Evolutionary conservation across 305 asterid genomes (phyloP).

Genomic region (Fraxinus platypoda): DNA sequence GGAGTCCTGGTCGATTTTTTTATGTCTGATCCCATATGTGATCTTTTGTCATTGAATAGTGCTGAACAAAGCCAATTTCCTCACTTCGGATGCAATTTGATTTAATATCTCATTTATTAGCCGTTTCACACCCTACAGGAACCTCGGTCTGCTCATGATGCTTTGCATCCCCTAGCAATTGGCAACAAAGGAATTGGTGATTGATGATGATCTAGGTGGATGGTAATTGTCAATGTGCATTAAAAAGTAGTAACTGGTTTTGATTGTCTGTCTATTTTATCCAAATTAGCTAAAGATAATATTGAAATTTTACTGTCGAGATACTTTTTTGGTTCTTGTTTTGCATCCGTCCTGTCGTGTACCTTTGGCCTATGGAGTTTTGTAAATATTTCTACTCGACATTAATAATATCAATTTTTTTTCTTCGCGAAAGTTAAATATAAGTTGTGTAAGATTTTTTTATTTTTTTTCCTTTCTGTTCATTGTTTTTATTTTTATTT

Average conservation of each 20-base stretch:
- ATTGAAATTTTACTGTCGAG: background rate
- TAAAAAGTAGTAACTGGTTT: slow-evolving; percentile 29
- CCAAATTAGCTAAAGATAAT: background rate
- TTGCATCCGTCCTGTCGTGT: background rate
- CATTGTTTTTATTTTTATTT: background rate
- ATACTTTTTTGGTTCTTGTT: background rate
- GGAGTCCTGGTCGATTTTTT: background rate
- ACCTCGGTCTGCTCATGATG: slow-evolving; percentile 55
- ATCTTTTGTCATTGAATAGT: background rate
- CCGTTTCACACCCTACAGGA: slow-evolving; percentile 44
- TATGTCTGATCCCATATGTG: background rate
- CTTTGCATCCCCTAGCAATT: slow-evolving; percentile 39
- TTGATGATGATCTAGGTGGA: slow-evolving; percentile 43
- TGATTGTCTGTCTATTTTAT: background rate
- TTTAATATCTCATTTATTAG: background rate
- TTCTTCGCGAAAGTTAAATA: background rate
- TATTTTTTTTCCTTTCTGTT: no score
- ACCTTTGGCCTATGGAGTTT: background rate
- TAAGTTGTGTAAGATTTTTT: no score
- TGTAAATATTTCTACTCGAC: background rate
- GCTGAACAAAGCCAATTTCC: background rate
- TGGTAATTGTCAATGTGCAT: slow-evolving; percentile 32
- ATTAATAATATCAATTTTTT: background rate
- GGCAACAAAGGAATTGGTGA: slow-evolving; percentile 38
- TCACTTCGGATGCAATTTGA: background rate